Evolutionary conservation across 2,329 filamentous ascomycete genomes (phyloP), one percentile per base, ranked within the genome.

Genomic region (Aschersonia sp.): DNA sequence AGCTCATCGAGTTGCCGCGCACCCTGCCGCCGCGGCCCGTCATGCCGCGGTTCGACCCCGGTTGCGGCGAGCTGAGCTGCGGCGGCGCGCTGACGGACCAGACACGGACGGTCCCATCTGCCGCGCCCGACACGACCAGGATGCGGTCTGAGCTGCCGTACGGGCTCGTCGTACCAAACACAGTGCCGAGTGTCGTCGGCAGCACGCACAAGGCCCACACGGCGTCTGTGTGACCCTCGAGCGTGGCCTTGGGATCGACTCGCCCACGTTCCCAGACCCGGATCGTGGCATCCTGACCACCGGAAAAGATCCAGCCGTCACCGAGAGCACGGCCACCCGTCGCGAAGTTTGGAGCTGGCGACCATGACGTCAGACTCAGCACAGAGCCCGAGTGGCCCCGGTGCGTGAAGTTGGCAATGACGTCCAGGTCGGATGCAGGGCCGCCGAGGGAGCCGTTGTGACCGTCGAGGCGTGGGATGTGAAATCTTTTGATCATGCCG

Each of bases 281-380:
- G 39, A 98, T 81, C 6, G 87, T 94, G 14, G 86, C 81, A 64
- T 98, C 92, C 62, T 95, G 88, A 4, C 92, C 92, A 51, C 92
- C 92, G 5, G 90, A 97, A 65, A 98, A 98, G 54, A 98, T 89
- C 92, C 92, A 98, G 31, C 92, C 92, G 56, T 97, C 92, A 32
- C 90, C 90, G 56, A 84, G 80, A 6, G 86, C 87, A 52, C 89
- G 80, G 6, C 89, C 88, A 37, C 89, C 87, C 14, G 87, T 94
- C 6, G 87, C 84, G 61, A 95, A 95, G 59, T 86, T 92, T 30
- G 86, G 85, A 2, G 87, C 83, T 2, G 87, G 82, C 2, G 87
- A 88, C 73, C 87, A 95, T 4, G 90, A 84, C 0, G 90, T 83
- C 30, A 98, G 69, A 42, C 80, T 87, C 41, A 94, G 84, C 2